Base-by-base conservation (phyloP, 2,329 filamentous ascomycete genomes). In the Pseudodiploospora longispora region DNA sequence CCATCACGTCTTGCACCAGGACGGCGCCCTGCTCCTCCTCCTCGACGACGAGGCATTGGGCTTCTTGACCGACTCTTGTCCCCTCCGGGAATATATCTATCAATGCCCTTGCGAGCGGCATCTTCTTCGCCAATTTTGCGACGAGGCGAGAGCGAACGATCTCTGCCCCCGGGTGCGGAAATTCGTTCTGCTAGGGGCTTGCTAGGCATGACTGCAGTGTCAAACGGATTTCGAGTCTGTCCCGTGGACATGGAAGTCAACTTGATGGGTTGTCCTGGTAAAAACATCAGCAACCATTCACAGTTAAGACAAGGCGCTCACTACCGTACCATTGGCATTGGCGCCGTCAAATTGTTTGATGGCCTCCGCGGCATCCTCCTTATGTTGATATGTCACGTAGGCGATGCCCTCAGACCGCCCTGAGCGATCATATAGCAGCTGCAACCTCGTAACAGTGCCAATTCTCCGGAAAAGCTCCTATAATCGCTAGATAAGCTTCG, bases 401-500 rank as follows among this genome's bases (percentile, higher is more conserved):
- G 89, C 90, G 33, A 83, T 75, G 44, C 90, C 90, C 57, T 90
- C 83, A 2, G 88, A 95, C 57, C 90, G 86, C 45, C 90, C 90
- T 47, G 87, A 85, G 55, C 89, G 84, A 64, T 96, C 90, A 60
- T 94, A 96, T 47, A 81, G 70, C 33, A 96, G 73, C 44, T 83
- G 76, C 31, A 93, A 72, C 50, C 78, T 80, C 27, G 69, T 52
- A 36, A 95, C 74, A 2, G 80, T 79, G 27, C 87, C 90, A 52
- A 95, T 91, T 56, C 81, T 77, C 49, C 69, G 71, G 62, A 95
- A 95, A 3, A 95, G 76, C 51, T 85, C 86, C 87, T 95, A 51
- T 10, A 12, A 4, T 39, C 36, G 6, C 32, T 51, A 67, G 28
- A 68, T 28, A 32, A 28, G 12, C n/a, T 46, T 30, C 37, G 38